Evolutionary conservation across 257 asterid species (phyloP).

Genomic region (Rubia yunnanensis): DNA sequence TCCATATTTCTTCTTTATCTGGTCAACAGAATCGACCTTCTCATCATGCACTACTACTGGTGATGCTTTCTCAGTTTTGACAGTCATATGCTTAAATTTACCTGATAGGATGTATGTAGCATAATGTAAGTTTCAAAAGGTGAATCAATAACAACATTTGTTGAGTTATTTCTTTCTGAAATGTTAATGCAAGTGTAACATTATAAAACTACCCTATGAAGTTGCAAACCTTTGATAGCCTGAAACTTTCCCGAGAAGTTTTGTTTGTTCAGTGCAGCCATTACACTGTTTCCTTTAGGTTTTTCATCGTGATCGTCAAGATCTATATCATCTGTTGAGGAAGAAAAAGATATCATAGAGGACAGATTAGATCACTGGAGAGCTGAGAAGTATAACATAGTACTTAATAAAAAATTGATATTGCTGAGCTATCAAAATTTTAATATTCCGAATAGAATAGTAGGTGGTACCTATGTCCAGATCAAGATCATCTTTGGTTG

Average conservation of each 20-base stretch:
- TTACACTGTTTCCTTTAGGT: constrained; percentile 50
- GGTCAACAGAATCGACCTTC: constrained; percentile 55
- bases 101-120: constrained; percentile 30
- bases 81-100: constrained; percentile 44
- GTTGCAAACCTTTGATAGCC: constrained; percentile 52
- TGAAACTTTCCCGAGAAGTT: constrained; percentile 64
- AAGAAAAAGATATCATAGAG: background rate
- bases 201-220: background rate
- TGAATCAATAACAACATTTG: background rate
- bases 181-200: background rate
- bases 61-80: constrained; percentile 47
- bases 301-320: constrained; percentile 74
- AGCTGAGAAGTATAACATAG: no score
- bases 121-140: background rate
- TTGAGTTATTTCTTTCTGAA: background rate
- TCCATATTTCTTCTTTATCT: constrained; percentile 89
- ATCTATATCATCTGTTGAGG: constrained; percentile 63
- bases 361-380: background rate
- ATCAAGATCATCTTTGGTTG: constrained; percentile 35
- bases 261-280: constrained; percentile 59
- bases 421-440: background rate
- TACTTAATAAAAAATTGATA: no score
- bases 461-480: constrained; percentile 61
- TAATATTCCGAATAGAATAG: background rate
- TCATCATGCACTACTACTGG: constrained; percentile 47